Conservation (phyloP, 139 green algal species). For the Closterium sp. region DNA sequence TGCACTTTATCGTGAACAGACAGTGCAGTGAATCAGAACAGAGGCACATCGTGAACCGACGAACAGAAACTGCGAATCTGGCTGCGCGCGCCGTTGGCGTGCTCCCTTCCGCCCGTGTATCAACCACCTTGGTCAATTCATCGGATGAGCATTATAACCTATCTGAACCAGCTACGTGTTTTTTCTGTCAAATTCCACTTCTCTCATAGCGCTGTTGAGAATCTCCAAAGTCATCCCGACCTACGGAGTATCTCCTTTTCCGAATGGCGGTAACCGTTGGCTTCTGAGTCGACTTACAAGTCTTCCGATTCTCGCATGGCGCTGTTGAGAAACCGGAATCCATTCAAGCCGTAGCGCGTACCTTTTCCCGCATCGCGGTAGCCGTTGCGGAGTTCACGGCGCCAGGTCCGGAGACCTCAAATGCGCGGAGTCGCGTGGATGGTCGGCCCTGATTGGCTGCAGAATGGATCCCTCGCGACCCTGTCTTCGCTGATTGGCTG, state of each 20-base stretch:
- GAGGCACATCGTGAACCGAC: too few relatives aligned
- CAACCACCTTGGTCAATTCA: too few relatives aligned
- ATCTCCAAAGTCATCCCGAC: too few relatives aligned
- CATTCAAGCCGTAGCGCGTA: not conserved
- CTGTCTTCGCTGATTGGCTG: not conserved
- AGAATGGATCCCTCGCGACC: not conserved
- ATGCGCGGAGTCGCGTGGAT: not conserved
- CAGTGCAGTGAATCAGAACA: too few relatives aligned
- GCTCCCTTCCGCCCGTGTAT: too few relatives aligned
- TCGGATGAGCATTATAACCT: not conserved
- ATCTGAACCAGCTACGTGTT: not conserved
- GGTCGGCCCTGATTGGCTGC: not conserved
- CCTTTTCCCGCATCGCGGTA: conserved; percentile 21
- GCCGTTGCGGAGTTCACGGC: conserved; percentile 7
- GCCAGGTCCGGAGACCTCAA: conserved; percentile 25
- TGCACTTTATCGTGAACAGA: too few relatives aligned
- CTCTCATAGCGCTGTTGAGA: not conserved
- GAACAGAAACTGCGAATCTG: too few relatives aligned
- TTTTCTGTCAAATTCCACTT: too few relatives aligned
- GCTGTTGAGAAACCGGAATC: too few relatives aligned
- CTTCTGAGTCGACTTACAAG: too few relatives aligned
- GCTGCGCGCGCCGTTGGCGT: too few relatives aligned
- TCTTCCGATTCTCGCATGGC: not conserved
- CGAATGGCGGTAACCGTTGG: not conserved
- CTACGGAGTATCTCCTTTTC: too few relatives aligned